Evolutionary conservation across 2,329 filamentous ascomycete genomes (phyloP).

Genomic region (Colletotrichum sp.): DNA sequence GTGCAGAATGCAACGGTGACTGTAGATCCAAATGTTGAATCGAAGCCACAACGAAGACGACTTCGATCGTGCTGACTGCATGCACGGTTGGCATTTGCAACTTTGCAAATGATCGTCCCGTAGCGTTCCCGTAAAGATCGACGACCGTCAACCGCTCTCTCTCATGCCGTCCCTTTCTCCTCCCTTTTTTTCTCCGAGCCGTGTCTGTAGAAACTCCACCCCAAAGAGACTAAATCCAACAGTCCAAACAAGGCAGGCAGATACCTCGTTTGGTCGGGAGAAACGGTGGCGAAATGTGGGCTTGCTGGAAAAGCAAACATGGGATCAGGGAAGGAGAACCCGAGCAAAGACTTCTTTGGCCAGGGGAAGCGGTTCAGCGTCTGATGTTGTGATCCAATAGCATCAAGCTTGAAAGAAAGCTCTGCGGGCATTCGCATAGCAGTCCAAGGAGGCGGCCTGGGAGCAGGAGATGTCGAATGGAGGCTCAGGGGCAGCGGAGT

Average conservation of each 20-base stretch:
- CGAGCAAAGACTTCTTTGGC: neutral
- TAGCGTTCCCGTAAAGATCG: neutral
- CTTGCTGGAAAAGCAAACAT: neutral
- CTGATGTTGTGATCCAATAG: conserved; percentile 1
- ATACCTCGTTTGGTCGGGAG: neutral
- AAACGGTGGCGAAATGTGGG: neutral
- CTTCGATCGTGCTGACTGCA: neutral
- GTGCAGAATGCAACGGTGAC: neutral
- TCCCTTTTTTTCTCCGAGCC: conserved; percentile 4
- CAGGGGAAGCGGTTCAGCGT: neutral
- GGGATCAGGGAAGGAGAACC: neutral
- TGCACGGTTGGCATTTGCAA: neutral
- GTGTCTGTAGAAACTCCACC: neutral
- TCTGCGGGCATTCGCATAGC: neutral
- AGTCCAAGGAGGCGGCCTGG: neutral
- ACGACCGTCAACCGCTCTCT: neutral
- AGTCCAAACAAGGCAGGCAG: neutral
- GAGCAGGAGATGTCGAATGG: conserved; percentile 1
- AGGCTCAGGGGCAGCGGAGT: conserved; percentile 13
- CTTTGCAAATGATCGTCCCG: neutral
- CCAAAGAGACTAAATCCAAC: neutral
- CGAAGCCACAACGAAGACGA: neutral
- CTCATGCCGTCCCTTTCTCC: neutral
- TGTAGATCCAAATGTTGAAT: neutral
- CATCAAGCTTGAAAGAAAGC: neutral